phyloP scores from a whole-genome alignment of 805 yeast genomes.

The Lachancea mirantina region DNA sequence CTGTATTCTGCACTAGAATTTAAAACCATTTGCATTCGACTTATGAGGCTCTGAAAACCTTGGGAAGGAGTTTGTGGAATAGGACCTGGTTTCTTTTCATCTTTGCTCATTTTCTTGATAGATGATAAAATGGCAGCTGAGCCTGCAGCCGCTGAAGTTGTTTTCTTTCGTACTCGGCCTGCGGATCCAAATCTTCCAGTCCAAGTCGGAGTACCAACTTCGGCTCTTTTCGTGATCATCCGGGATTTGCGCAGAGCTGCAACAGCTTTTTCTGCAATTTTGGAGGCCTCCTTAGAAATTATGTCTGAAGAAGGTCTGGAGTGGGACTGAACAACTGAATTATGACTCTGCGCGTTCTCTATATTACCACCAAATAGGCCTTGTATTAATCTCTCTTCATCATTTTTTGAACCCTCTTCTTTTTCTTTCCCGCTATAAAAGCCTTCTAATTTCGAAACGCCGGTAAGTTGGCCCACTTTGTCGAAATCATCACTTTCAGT shows the following conservation, averaged over 20 bases:
- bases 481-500: constrained; percentile 59
- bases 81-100: constrained; percentile 9
- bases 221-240: constrained; percentile 32
- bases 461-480: constrained; percentile 55
- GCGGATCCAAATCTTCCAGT: constrained; percentile 89
- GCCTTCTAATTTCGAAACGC: constrained; percentile 66
- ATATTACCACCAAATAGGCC: constrained; percentile 67
- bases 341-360: constrained; percentile 73
- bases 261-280: constrained; percentile 47
- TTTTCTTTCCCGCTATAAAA: constrained; percentile 47
- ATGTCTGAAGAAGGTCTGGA: constrained; percentile 25
- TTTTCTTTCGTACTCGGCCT: constrained; percentile 42
- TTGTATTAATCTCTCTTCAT: constrained; percentile 63
- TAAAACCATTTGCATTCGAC: constrained; percentile 35
- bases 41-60: constrained; percentile 9
- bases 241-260: constrained; percentile 52
- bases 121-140: constrained; percentile 24
- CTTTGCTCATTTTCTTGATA: constrained; percentile 10
- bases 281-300: constrained; percentile 56
- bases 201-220: constrained; percentile 89
- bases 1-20: constrained; percentile 31
- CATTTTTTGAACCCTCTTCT: constrained; percentile 33
- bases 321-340: constrained; percentile 55
- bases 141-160: constrained; percentile 8
- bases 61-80: constrained; percentile 23